phyloP scores from a whole-genome alignment of 75 land plant genomes.

The Cryptomeria japonica region DNA sequence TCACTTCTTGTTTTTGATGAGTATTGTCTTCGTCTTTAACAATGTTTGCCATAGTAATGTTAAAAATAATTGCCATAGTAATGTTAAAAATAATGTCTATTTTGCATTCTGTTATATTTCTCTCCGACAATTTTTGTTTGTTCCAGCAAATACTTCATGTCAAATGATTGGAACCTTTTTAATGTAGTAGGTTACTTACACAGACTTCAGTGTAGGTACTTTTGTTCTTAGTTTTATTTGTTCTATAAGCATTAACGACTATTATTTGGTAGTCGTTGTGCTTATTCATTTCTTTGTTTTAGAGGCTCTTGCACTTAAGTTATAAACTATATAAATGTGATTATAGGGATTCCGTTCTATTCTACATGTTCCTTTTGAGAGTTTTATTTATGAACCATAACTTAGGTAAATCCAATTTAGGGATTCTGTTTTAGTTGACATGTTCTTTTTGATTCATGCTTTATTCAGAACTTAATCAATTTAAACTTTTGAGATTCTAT shows the following conservation, averaged over 20 bases:
- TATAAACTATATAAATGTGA: neutral
- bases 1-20: too few species aligned
- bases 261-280: neutral
- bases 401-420: neutral
- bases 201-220: neutral
- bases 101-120: neutral
- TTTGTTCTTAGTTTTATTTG: neutral
- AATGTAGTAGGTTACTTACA: neutral
- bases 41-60: too few species aligned
- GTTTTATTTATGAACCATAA: neutral
- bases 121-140: neutral
- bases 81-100: too few species aligned
- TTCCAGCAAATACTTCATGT: neutral
- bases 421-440: neutral
- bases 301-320: neutral
- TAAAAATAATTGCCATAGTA: too few species aligned
- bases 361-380: neutral
- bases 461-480: too few species aligned
- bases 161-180: neutral
- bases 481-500: neutral
- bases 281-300: neutral
- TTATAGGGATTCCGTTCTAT: neutral
- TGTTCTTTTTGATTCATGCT: neutral
- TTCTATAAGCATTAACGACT: neutral
- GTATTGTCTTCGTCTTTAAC: too few species aligned